A percentile compares a stretch with the other conserved stretches of the same genome.
Evolutionary conservation across 768 basidiomycete species (phyloP).

Genomic region (Exidia glandulosa): DNA sequence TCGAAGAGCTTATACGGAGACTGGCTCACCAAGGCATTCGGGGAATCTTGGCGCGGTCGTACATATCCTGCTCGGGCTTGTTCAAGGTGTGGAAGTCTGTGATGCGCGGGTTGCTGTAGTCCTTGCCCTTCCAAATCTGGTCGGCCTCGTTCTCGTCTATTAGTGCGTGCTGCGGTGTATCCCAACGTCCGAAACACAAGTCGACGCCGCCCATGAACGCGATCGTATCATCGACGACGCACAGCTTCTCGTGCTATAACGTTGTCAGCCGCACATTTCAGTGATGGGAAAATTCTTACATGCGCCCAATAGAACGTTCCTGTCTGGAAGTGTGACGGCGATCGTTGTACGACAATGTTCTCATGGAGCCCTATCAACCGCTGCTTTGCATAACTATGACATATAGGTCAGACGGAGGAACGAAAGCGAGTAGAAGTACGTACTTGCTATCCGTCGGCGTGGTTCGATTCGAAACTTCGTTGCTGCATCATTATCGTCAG

Average conservation of each 20-base stretch:
- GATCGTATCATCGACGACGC: slow-evolving; percentile 93
- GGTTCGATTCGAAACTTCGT: slow-evolving; percentile 90
- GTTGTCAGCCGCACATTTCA: not conserved
- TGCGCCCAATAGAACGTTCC: slow-evolving; percentile 99
- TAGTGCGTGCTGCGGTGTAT: slow-evolving; percentile 87
- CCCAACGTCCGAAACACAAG: slow-evolving; percentile 94
- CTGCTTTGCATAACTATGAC: slow-evolving; percentile 73
- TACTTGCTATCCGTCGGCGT: slow-evolving; percentile 91
- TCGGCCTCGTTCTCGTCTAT: slow-evolving; percentile 74
- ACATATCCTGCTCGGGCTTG: slow-evolving; percentile 92
- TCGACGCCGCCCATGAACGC: slow-evolving; percentile 98
- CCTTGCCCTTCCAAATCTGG: slow-evolving; percentile 89
- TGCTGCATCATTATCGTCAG: slow-evolving; percentile 32
- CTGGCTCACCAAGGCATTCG: slow-evolving; percentile 97
- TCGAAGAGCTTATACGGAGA: not conserved
- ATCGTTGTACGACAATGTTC: slow-evolving; percentile 93
- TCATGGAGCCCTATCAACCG: slow-evolving; percentile 67
- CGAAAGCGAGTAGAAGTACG: slow-evolving; percentile 15
- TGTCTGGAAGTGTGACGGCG: slow-evolving; percentile 94
- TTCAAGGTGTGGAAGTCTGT: slow-evolving; percentile 75
- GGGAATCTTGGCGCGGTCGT: slow-evolving; percentile 78
- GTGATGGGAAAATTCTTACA: slow-evolving; percentile 28
- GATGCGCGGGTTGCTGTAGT: slow-evolving; percentile 86
- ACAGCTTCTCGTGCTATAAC: slow-evolving; percentile 87
- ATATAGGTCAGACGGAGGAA: not conserved